phyloP scores from a whole-genome alignment of 2,329 filamentous ascomycete species.

The Elsinoe perseae region DNA sequence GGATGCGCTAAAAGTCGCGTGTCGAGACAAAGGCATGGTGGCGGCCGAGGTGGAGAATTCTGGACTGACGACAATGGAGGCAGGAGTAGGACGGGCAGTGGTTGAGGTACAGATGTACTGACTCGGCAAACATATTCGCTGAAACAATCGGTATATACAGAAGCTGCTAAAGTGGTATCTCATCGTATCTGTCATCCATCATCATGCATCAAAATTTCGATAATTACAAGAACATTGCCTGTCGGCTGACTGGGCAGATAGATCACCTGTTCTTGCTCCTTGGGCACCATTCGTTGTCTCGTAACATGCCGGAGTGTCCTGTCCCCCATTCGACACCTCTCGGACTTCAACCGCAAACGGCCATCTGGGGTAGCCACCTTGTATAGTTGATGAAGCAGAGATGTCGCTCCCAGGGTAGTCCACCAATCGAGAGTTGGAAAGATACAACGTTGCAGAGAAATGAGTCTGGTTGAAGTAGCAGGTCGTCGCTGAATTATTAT shows the following conservation, averaged over 20 bases:
- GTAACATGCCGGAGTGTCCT: slow-evolving; percentile 49
- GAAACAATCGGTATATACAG: not conserved
- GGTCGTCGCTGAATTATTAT: slow-evolving; percentile 40
- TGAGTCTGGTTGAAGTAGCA: slow-evolving; percentile 54
- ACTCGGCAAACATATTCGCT: not conserved
- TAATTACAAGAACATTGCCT: slow-evolving; percentile 42
- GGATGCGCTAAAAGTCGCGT: slow-evolving; percentile 57
- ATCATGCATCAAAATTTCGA: slow-evolving; percentile 28
- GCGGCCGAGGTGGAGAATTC: slow-evolving; percentile 43
- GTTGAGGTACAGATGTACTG: slow-evolving; percentile 35
- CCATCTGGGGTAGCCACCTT: slow-evolving; percentile 41
- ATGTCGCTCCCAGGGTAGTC: slow-evolving; percentile 17
- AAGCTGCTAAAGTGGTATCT: not conserved
- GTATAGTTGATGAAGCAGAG: not conserved
- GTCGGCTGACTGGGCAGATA: slow-evolving; percentile 30
- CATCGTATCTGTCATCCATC: not conserved
- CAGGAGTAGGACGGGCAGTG: slow-evolving; percentile 41
- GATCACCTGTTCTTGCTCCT: slow-evolving; percentile 31
- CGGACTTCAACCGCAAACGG: slow-evolving; percentile 51
- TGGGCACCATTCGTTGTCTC: slow-evolving; percentile 32
- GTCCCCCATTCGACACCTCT: slow-evolving; percentile 43
- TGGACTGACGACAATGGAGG: slow-evolving; percentile 36
- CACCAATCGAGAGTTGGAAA: slow-evolving; percentile 19
- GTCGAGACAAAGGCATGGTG: slow-evolving; percentile 36
- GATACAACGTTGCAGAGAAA: slow-evolving; percentile 52